Base-by-base conservation (phyloP, 352 stramenopile species). In the Globisporangium irregulare region DNA sequence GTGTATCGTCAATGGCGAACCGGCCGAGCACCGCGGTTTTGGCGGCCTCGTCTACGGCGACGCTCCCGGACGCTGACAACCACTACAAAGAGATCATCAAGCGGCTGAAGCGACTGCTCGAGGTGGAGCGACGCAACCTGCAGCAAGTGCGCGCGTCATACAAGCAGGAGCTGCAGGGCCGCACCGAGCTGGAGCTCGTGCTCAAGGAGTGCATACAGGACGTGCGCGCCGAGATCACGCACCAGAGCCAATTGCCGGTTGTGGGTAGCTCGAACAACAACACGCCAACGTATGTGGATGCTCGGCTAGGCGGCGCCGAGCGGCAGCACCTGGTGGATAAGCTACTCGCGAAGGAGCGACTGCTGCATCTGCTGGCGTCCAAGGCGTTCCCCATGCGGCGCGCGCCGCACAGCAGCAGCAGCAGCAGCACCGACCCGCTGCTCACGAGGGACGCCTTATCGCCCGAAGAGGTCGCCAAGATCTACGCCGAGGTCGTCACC, bases 71-170 rank as follows among this genome's bases (percentile, higher is more conserved):
- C 38, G 70, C 77, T 0, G 85, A 96, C 71, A 87, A 80, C 56
- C 80, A 89, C 20, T 98, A 98, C 78, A 98, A 97, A 70, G 91
- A 97, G 61, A 95, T 97, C 61, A 97, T 97, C 70, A 95, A 96
- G 73, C 78, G 91, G 8, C 74, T 97, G 27, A 97, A 97, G 75
- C 81, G 90, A 7, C 73, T 98, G 46, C 74, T 98, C 7, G 92
- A 97, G 50, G 80, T 87, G 14, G 92, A 98, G 75, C 72, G 65
- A 36, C 78, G 81, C 18, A 96, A 94, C 34, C 64, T 97, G 32
- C 78, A 89, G 64, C 80, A 96, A 62, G 89, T 93, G 41, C 82
- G 87, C n/a, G 70, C 76, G 8, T 73, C 81, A 1, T 92, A 93
- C 71, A 88, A 90, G 51, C 61, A 72, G 8, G 83, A 97, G 56